Evolutionary conservation across 306 rosid genomes (phyloP), one percentile per base, ranked within the genome.

Genomic region (Cicer cuneatum): DNA sequence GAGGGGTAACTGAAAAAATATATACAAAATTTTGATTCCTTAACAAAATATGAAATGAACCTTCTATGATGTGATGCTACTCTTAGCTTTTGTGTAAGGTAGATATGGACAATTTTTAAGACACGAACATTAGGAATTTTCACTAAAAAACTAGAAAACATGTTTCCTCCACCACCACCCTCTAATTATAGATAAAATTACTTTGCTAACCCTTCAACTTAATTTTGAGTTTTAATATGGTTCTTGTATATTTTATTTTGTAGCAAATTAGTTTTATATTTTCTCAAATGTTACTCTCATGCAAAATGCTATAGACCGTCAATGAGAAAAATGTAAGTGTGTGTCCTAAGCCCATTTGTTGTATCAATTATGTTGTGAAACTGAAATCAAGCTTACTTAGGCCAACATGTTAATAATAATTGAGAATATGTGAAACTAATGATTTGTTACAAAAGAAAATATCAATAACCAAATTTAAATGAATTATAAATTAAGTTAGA

Each of bases 81-180:
- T 62, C 14, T 57, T 24, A 43, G 66, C 67, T 7, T 72, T 75
- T 29, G 29, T 56, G 54, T 57, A 14, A 57, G 81, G 68, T 58
- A 71, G 68, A 70, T 49, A 42, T 41, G 61, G 74, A 67, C 75
- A 77, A 59, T 39, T 21, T 21, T 39, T 64, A 38, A 60, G 63
- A 71, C 81, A 75, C 18, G 8, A 58, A 47, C 29, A 52, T 16
- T 66, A 51, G 45, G 10, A 39, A 38, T 10, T 43, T 79, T 71
- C n/a, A 15, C 24, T 29, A 4, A 5, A 29, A 24, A 29, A 69
- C 64, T 13, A 14, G 74, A 69, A 56, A 81, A 76, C 5, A 64
- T 57, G 58, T 70, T 59, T 60, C 56, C 18, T 7, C 15, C 19
- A 8, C 48, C 42, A 33, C 7, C 63, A n/a, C 19, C 18, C 21